Evolutionary conservation across 768 basidiomycete genomes (phyloP), one percentile per base, ranked within the genome.

Genomic region (Pulveroboletus sp.): DNA sequence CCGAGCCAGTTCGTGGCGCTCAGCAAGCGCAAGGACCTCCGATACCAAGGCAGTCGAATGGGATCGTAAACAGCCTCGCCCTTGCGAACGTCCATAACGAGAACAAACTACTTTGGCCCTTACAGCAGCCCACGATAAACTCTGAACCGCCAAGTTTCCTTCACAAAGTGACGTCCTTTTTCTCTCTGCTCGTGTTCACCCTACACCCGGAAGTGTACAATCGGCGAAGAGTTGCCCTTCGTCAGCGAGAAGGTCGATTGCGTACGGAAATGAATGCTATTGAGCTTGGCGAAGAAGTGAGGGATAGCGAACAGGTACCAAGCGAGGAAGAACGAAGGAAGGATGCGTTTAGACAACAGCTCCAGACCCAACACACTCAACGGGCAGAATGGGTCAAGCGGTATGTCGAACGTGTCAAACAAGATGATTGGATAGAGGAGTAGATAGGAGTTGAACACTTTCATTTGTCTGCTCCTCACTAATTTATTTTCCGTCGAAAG

Each of bases 191-290:
- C 37, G 32, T 82, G 27, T 69, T 78, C 30, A 87, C 86, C 14
- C 63, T 86, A 32, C 82, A 88, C 61, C 87, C 87, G 5, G 86
- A 85, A 35, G 72, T 86, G 36, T 88, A 86, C 80, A 82, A 88
- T 60, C 76, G 80, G 52, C 73, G 87, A 58, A 71, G 86, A 43
- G 68, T 62, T 18, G 76, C 74, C 13, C 74, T 89, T 58, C 71
- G 79, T 56, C 73, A 72, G 51, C 69, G 87, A 45, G 87, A 89
- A 69, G 81, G 84, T 8, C 74, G 76, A 39, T 63, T 89, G 32
- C 74, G 85, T 54, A 84, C 81, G 28, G 86, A 89, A 65, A 80
- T 79, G 51, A 78, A 77, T 53, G 67, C 62, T 4, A 54, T 68
- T 13, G 67, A 68, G 39, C 58, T 58, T 14, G 54, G 42, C 13